phyloP scores from a whole-genome alignment of 1,139 yeast genomes.

The Taphrina flavorubra region DNA sequence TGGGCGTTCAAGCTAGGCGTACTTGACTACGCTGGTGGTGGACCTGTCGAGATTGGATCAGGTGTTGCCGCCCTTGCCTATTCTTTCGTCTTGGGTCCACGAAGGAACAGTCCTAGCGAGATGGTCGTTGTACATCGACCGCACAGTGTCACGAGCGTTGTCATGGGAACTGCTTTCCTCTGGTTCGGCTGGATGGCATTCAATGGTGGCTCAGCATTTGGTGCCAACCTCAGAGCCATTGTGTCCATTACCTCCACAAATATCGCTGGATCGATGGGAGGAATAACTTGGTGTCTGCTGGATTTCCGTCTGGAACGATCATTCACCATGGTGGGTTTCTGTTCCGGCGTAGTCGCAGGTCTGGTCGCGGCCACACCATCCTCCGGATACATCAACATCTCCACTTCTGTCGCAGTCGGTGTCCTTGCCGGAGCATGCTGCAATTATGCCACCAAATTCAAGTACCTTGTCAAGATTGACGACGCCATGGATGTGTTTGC shows the following conservation, averaged over 20 bases:
- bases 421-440: slow-evolving; percentile 79
- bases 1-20: slow-evolving; percentile 95
- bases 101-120: slow-evolving; percentile 70
- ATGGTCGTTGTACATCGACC: slow-evolving; percentile 88
- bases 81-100: slow-evolving; percentile 63
- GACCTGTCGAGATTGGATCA: slow-evolving; percentile 90
- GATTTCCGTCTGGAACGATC: slow-evolving; percentile 87
- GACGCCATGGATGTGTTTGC: slow-evolving; percentile 95
- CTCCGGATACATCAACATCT: slow-evolving; percentile 85
- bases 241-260: slow-evolving; percentile 92
- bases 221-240: slow-evolving; percentile 70
- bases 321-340: slow-evolving; percentile 93
- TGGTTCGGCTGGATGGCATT: slow-evolving; percentile 81
- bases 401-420: slow-evolving; percentile 90
- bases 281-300: slow-evolving; percentile 86
- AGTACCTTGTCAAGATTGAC: slow-evolving; percentile 79
- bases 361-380: slow-evolving; percentile 96
- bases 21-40: slow-evolving; percentile 96
- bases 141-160: slow-evolving; percentile 86
- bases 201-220: slow-evolving; percentile 72
- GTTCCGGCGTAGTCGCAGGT: slow-evolving; percentile 95
- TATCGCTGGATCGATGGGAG: slow-evolving; percentile 87
- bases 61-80: slow-evolving; percentile 90
- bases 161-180: slow-evolving; percentile 72
- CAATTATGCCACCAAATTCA: slow-evolving; percentile 87